These are phyloP conservation scores for Cunninghamia lanceolata DNA, from an alignment of 75 land plant genomes.

Conservation along the genomic window DNA sequence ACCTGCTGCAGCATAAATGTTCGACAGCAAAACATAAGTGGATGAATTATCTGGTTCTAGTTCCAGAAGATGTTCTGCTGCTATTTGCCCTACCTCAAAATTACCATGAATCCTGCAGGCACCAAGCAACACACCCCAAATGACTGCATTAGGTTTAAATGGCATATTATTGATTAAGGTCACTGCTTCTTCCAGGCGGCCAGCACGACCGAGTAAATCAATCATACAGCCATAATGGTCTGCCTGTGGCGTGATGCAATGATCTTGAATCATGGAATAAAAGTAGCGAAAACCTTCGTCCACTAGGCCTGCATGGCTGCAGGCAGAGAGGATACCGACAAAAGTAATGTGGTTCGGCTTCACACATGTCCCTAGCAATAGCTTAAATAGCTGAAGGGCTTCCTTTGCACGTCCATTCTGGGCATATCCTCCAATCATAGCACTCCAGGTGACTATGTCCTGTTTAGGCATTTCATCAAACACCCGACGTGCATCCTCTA, in stretches of 20 bases:
- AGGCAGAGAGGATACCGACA: constrained; percentile 22
- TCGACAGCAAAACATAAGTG: constrained; percentile 6
- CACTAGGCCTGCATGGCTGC: constrained; percentile 24
- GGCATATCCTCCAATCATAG: constrained; percentile 21
- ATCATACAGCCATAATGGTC: constrained; percentile 18
- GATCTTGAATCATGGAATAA: constrained; percentile 8
- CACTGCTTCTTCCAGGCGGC: constrained; percentile 10
- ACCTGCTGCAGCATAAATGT: constrained; percentile 12
- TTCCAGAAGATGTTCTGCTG: not conserved
- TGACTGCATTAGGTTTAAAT: constrained; percentile 11
- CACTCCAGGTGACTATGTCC: constrained; percentile 26
- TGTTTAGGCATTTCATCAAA: constrained; percentile 26
- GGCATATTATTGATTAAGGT: constrained; percentile 18
- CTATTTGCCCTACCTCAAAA: constrained; percentile 6
- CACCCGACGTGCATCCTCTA: constrained; percentile 17
- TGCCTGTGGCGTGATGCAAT: constrained; percentile 15
- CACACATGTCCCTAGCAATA: not conserved
- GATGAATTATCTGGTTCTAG: constrained; percentile 11
- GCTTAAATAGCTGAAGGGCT: constrained; percentile 12
- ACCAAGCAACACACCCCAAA: constrained; percentile 22
- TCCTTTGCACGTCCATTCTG: constrained; percentile 12
- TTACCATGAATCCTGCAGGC: constrained; percentile 18
- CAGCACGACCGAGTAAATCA: constrained; percentile 31
- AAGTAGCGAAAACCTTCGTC: constrained; percentile 9
- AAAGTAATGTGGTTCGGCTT: constrained; percentile 19